phyloP scores from a whole-genome alignment of 2,329 filamentous ascomycete species.

The Epichloe scottii region DNA sequence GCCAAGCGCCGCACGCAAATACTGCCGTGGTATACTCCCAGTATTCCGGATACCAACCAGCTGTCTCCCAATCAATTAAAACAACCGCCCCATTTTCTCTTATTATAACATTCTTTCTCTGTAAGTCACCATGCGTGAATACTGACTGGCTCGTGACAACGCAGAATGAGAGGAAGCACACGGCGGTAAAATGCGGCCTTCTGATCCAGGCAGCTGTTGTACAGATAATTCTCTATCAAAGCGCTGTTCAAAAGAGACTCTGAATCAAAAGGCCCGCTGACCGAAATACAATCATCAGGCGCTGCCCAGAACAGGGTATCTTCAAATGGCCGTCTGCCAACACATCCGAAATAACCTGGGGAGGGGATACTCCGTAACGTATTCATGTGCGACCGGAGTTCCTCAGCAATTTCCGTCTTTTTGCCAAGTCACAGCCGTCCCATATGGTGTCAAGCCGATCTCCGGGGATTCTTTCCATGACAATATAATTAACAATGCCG shows the following conservation, averaged over 20 bases:
- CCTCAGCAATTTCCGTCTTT: too few relatives aligned
- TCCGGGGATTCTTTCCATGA: too few relatives aligned
- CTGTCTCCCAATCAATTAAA: conserved; percentile 1
- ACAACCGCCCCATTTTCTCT: background rate
- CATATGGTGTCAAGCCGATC: too few relatives aligned
- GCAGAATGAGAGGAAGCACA: conserved; percentile 20
- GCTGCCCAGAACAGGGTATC: background rate
- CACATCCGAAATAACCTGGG: too few relatives aligned
- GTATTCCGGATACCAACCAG: background rate
- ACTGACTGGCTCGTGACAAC: background rate
- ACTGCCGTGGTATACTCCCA: background rate
- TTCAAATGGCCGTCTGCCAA: background rate
- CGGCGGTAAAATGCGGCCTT: conserved; percentile 8
- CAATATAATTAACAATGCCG: too few relatives aligned
- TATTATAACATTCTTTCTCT: conserved; percentile 1
- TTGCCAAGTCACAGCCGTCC: too few relatives aligned
- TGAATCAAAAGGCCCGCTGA: background rate
- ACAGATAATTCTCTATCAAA: background rate
- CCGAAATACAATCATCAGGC: background rate
- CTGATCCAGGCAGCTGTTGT: background rate
- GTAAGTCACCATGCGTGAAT: conserved; percentile 4
- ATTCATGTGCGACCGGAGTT: too few relatives aligned
- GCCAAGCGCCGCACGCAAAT: background rate
- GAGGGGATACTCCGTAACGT: too few relatives aligned
- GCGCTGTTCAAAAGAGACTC: background rate